Conservation (phyloP, 2,329 filamentous ascomycete genomes). For the Hymenoscyphus occultus region DNA sequence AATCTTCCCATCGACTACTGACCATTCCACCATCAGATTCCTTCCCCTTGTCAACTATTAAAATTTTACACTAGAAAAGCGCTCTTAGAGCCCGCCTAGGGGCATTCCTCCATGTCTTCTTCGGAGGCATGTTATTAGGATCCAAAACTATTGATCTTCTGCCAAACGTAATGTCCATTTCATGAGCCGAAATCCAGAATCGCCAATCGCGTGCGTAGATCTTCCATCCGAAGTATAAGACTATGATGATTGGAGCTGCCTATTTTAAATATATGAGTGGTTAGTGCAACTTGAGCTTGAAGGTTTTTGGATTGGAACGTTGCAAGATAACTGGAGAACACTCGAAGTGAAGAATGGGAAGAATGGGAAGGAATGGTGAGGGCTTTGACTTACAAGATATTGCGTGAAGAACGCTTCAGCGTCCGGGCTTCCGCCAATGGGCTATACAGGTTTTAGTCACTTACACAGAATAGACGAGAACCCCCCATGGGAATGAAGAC, state of each 20-base stretch:
- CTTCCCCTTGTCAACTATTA: not conserved
- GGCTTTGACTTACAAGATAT: not conserved
- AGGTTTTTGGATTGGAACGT: too few relatives aligned
- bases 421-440: constrained; percentile 44
- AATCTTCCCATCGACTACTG: too few relatives aligned
- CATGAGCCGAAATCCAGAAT: constrained; percentile 15
- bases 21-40: not conserved
- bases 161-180: constrained; percentile 27
- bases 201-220: constrained; percentile 43
- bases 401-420: constrained; percentile 36
- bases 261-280: constrained; percentile 30
- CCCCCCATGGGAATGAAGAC: constrained; percentile 9
- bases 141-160: constrained; percentile 20
- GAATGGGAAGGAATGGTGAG: not conserved
- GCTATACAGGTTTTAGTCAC: constrained; percentile 30
- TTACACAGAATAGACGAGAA: not conserved
- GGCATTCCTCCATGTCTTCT: constrained; percentile 39
- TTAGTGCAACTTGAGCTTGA: not conserved
- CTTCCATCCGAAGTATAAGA: constrained; percentile 64
- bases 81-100: constrained; percentile 37
- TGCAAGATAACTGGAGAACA: not conserved
- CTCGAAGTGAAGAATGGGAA: too few relatives aligned
- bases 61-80: constrained; percentile 36
- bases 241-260: constrained; percentile 50
- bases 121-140: constrained; percentile 33